Evolutionary conservation across 1,284 basidiomycete genomes (phyloP), one percentile per base, ranked within the genome.

Genomic region (Cryptococcus sp.): DNA sequence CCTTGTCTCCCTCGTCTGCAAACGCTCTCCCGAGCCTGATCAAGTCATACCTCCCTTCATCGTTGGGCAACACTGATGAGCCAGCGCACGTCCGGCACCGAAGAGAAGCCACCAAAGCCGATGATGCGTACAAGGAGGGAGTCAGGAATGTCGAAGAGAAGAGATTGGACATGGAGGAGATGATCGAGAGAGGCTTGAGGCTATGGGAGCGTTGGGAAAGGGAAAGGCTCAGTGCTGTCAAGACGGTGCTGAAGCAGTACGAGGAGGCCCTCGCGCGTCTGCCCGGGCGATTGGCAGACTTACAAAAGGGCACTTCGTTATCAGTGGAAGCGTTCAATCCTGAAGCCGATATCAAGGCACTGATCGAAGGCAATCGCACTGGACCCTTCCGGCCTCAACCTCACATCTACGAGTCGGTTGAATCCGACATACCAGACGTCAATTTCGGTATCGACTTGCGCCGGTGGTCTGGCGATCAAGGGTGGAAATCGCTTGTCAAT

Each of bases 371-470:
- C 17, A 90, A 91, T 73, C 86, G 92, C 56, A 94, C 91, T 1
- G 92, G 92, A 0, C 88, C 91, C 0, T 95, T 94, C 86, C 65
- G 88, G 47, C 92, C 92, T 0, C 81, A 81, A 47, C 84, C 91
- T 0, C 90, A 91, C 59, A 81, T 93, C 11, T 94, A 92, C 74
- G 91, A 94, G 74, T 88, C 86, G 3, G 81, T 91, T 49, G 83
- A 87, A 23, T 87, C 90, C 59, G 88, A 91, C 53, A 85, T 90
- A 61, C 85, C 85, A 0, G 90, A 92, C 68, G 88, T 90, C 47
- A 86, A 91, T 27, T 95, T 94, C 73, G 92, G 92, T 15, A 87
- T 93, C 63, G 91, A 94, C 74, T 80, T 95, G 44, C 84, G 90
- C 60, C 88, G 87, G 65, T 93, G 91, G 92, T 85, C 88, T 17